Evolutionary conservation across 2,329 filamentous ascomycete species (phyloP), one percentile per base, ranked within the genome.

Genomic region (Sclerotinia trifoliorum): DNA sequence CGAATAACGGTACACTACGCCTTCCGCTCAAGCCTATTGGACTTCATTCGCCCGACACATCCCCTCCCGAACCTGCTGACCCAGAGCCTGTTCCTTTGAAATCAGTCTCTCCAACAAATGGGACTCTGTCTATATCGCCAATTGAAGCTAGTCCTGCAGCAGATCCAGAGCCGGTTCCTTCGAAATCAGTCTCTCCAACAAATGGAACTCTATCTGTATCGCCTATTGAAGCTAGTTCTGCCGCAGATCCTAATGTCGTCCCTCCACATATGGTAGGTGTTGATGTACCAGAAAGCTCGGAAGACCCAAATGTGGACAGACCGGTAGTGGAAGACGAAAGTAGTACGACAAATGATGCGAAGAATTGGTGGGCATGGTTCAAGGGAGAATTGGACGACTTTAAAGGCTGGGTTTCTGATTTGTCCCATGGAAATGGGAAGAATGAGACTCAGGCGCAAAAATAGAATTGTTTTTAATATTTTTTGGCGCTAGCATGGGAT

Each of bases 1-100:
- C 91, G 0, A 97, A 97, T 78, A 98, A 98, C 76, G 94, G 94
- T 62, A 97, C 93, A 0, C 80, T 97, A 7, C 84, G 89, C 15
- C 83, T 94, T 17, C 91, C 91, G 0, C 80, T 94, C 35, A 74
- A 74, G 46, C 65, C 76, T 19, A 63, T 77, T 56, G 76, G 75
- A 15, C 35, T 73, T 4, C 91, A 94, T 75, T 82, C 84, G 60
- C 75, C 82, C 0, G 82, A 83, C 21, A 79, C 82, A 2, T 78
- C 78, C 2, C 77, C 82, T 0, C 81, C 85, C 26, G 81, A 81
- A n/a, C 86, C 84, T 0, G 77, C 78, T 1, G 87, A 90, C 71
- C 86, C 87, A 17, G 63, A 68, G 29, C 42, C 61, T 4, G 58
- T 32, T 2, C 67, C 67, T 44, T 68, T 52, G 26, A 49, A 46